Base-by-base conservation (phyloP, 805 yeast species). In the Metschnikowia borealis region DNA sequence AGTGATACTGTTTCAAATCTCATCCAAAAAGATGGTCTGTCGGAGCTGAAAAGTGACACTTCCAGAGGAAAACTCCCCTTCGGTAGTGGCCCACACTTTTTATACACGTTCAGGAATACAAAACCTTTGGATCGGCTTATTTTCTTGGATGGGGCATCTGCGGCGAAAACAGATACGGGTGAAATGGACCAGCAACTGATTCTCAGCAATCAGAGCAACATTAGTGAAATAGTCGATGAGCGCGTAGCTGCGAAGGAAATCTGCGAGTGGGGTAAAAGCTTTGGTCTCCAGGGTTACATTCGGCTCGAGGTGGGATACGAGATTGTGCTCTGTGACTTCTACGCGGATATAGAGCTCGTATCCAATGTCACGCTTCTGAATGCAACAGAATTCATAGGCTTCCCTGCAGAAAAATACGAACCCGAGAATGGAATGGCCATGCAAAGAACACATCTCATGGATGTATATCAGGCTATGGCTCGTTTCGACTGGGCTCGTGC, bases 111-210 rank as follows among this genome's bases (percentile, higher is more conserved):
- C 54, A 65, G 70, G 52, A 77, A 75, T 8, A 65, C 63, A 3
- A 69, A 66, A 52, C 82, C 85, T 3, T 61, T 83, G 46, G 71
- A 70, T 53, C 77, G 71, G 54, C 59, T 83, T 31, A 67, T 83
- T 5, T 73, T 75, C 46, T 60, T 83, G n/a, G 87, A 83, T 53
- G 88, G 88, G 5, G 85, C 87, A 0, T 81, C 85, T 29, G 88
- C 86, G n/a, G 81, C 86, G 0, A 83, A 82, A 60, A 66, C 75
- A 0, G 37, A 48, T 1, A 71, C 80, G 1, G 87, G 87, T 4
- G 83, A 79, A 58, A 81, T 81, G 86, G 88, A 83, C 59, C 82
- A 18, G 61, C 73, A 56, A 44, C 54, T 38, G 60, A 62, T 64
- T 11, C 57, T 62, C 42, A 54, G 62, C 32, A 50, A 55, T 36